Conservation (phyloP, 2,329 filamentous ascomycete species). For the Phaeosphaeria sp. region DNA sequence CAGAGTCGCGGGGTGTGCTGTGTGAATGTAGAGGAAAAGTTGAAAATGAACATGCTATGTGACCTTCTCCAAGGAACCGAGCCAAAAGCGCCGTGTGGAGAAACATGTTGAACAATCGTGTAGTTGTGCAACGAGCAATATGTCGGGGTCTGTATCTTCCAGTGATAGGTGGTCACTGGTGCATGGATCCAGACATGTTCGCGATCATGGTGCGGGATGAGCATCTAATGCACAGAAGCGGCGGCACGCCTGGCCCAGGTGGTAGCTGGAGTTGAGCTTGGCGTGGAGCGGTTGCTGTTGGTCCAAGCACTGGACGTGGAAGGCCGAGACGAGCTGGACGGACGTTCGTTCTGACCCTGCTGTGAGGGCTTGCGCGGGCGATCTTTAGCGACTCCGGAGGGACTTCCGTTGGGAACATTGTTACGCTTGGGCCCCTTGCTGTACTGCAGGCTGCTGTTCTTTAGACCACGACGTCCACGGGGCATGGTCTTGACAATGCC, state of each 20-base stretch:
- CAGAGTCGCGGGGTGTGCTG: constrained; percentile 27
- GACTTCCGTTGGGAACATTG: constrained; percentile 21
- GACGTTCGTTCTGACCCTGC: constrained; percentile 33
- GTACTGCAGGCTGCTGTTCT: constrained; percentile 16
- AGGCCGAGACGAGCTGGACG: constrained; percentile 30
- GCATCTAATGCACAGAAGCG: constrained; percentile 29
- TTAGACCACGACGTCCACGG: constrained; percentile 30
- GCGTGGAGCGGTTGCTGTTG: constrained; percentile 29
- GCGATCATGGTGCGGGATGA: neutral
- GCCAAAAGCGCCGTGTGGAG: neutral
- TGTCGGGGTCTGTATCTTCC: neutral
- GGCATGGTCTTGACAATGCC: constrained; percentile 38
- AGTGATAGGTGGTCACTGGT: neutral
- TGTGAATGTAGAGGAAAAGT: constrained; percentile 16
- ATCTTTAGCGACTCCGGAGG: constrained; percentile 28
- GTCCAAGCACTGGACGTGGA: constrained; percentile 35
- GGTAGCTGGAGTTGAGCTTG: constrained; percentile 25
- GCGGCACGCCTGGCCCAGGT: constrained; percentile 36
- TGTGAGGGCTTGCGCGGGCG: constrained; percentile 41
- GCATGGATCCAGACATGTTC: too few species aligned
- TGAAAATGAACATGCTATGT: constrained; percentile 11
- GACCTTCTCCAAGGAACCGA: neutral
- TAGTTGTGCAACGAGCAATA: neutral
- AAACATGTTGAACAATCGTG: neutral
- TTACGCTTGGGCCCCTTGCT: constrained; percentile 38